Evolutionary conservation across 1,139 yeast species (phyloP).

Genomic region (Geotrichum aggregatum): DNA sequence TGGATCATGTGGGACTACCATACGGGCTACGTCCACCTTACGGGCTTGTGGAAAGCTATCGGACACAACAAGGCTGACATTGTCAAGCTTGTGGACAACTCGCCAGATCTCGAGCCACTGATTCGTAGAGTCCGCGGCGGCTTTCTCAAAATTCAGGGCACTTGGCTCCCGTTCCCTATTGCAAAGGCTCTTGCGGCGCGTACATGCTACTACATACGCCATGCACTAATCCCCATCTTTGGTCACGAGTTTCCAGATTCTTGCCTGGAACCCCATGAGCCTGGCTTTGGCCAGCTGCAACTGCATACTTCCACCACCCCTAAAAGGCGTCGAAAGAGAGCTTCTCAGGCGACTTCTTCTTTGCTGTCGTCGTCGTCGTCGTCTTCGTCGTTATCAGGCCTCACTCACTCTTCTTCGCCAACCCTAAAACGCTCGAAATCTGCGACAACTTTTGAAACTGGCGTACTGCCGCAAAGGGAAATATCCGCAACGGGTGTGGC

Average conservation of each 20-base stretch:
- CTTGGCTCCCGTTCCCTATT: conserved; percentile 78
- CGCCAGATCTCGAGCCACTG: conserved; percentile 63
- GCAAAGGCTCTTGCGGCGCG: conserved; percentile 67
- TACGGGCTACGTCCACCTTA: conserved; percentile 83
- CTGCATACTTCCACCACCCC: conserved; percentile 8
- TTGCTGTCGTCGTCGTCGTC: too few relatives aligned
- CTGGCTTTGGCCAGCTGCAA: conserved; percentile 65
- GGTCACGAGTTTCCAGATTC: conserved; percentile 67
- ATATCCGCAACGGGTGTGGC: conserved; percentile 8
- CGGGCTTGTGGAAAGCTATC: conserved; percentile 86
- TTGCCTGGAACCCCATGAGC: conserved; percentile 62
- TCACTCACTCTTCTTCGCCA: not conserved
- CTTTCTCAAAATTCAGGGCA: conserved; percentile 86
- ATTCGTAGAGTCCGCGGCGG: conserved; percentile 86
- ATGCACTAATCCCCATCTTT: conserved; percentile 72
- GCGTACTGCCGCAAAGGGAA: not conserved
- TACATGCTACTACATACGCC: conserved; percentile 75
- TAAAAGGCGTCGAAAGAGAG: conserved; percentile 14
- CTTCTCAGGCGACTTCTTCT: not conserved
- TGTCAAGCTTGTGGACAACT: conserved; percentile 58
- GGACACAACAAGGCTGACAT: conserved; percentile 73
- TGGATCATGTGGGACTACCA: conserved; percentile 86
- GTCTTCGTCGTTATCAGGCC: not conserved
- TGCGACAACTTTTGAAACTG: not conserved
- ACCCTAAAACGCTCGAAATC: not conserved